Base-by-base conservation (phyloP, 108 stramenopile genomes). In the Cylindrotheca closterium region DNA sequence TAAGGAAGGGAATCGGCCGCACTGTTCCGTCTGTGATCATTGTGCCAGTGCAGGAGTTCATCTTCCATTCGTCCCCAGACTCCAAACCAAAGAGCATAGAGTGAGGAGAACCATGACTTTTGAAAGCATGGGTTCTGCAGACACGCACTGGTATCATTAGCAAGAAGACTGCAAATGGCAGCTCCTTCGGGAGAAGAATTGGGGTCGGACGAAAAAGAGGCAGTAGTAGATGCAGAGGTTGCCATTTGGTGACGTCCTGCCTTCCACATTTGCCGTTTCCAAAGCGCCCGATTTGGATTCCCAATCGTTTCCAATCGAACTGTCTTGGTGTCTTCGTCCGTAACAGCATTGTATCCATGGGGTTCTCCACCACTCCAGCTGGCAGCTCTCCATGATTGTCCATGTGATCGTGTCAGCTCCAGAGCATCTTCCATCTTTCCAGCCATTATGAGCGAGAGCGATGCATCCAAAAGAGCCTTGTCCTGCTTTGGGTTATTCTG, bases 231-330 rank as follows among this genome's bases (percentile, higher is more conserved):
- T 30, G 10, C 21, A 23, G 21, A 8, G 4, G 5, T 46, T 25
- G 32, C 48, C 2, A 2, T 29, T 23, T 23, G 33, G 18, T 33
- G 56, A 29, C 64, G 75, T 10, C 73, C 67, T 69, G 79, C 60
- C 55, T 71, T 82, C 80, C 91, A 84, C 23, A 77, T 68, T 37
- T 74, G 68, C 2, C 71, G 74, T 65, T 89, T 87, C 91, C 91
- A 93, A 47, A 89, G 53, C 24, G 76, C 60, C 17, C 91, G 69
- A 55, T 75, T 54, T 7, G 82, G 83, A 70, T 93, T 89, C 1
- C 91, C 91, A 21, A 59, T 60, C 10, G 47, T 15, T 23, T 30
- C 29, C 1, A 57, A 18, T 24, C 62, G 66, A 0, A 68, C 46
- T 8, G 46, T 28, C n/a, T 65, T 37, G 1, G 52, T 54, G 1